Conservation (phyloP, 441 rosid species). For the Pelargonium exstipulatum region DNA sequence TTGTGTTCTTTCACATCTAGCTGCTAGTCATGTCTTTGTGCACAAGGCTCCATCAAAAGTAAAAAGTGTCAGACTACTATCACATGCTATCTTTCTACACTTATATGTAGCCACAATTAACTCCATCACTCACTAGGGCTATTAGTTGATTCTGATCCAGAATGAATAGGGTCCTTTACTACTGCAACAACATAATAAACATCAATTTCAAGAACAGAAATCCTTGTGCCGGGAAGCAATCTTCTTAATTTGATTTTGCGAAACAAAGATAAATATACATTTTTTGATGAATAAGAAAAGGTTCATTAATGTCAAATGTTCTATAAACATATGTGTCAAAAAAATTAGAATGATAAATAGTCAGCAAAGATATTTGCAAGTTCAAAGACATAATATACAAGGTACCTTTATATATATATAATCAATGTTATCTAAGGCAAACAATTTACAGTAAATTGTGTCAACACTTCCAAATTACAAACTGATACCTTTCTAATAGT, state of each 20-base stretch:
- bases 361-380: slow-evolving; percentile 4
- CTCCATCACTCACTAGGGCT: background rate
- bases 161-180: background rate
- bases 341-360: background rate
- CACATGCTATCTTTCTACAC: background rate
- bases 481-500: slow-evolving; percentile 80
- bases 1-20: background rate
- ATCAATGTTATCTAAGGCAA: background rate
- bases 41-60: background rate
- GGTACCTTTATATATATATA: background rate
- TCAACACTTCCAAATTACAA: slow-evolving; percentile 10
- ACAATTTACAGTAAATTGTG: slow-evolving; percentile 10
- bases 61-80: background rate
- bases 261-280: background rate
- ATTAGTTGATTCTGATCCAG: background rate
- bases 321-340: background rate
- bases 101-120: background rate
- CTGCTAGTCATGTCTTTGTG: background rate
- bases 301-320: background rate
- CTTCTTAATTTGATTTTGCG: background rate
- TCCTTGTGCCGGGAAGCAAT: slow-evolving; percentile 4
- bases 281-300: background rate
- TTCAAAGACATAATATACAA: background rate
- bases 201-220: background rate
- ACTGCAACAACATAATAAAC: background rate